Conservation (phyloP, 2,329 filamentous ascomycete species). For the Cladophialophora carrionii region DNA sequence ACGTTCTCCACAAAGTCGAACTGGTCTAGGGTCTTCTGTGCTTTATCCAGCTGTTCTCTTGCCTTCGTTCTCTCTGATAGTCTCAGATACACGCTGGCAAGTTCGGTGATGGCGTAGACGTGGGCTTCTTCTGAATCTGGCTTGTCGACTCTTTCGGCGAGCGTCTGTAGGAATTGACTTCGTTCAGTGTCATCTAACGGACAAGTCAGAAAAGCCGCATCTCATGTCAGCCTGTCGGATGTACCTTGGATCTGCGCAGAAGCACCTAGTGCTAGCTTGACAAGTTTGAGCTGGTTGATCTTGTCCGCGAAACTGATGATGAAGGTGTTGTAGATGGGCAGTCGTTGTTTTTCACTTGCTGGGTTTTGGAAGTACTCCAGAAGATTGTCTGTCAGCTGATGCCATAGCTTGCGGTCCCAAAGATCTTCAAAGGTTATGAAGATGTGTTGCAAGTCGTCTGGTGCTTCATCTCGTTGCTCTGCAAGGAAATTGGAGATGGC, state of each 20-base stretch:
- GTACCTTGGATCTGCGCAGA: slow-evolving; percentile 80
- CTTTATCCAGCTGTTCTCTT: slow-evolving; percentile 81
- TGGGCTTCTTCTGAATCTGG: slow-evolving; percentile 92
- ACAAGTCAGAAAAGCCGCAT: not conserved
- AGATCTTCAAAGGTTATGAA: slow-evolving; percentile 92
- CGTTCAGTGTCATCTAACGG: slow-evolving; percentile 80
- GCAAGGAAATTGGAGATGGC: slow-evolving; percentile 85
- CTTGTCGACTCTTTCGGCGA: slow-evolving; percentile 87
- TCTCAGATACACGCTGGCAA: slow-evolving; percentile 82
- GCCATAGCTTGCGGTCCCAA: slow-evolving; percentile 99
- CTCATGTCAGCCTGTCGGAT: not conserved
- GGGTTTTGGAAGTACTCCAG: slow-evolving; percentile 84
- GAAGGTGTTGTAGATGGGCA: slow-evolving; percentile 91
- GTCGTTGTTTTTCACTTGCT: slow-evolving; percentile 78
- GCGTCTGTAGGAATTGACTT: slow-evolving; percentile 78
- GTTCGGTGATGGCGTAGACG: slow-evolving; percentile 89
- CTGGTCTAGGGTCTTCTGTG: slow-evolving; percentile 82
- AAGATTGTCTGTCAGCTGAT: slow-evolving; percentile 90
- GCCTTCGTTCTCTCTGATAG: slow-evolving; percentile 79
- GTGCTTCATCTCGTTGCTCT: slow-evolving; percentile 84
- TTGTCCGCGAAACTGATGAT: slow-evolving; percentile 95
- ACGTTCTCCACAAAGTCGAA: slow-evolving; percentile 96
- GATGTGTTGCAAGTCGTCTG: slow-evolving; percentile 82
- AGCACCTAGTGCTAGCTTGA: slow-evolving; percentile 84
- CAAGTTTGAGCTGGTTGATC: slow-evolving; percentile 98